Evolutionary conservation across 23 red algal species (phyloP).

Genomic region (Gracilaria gracilis): DNA sequence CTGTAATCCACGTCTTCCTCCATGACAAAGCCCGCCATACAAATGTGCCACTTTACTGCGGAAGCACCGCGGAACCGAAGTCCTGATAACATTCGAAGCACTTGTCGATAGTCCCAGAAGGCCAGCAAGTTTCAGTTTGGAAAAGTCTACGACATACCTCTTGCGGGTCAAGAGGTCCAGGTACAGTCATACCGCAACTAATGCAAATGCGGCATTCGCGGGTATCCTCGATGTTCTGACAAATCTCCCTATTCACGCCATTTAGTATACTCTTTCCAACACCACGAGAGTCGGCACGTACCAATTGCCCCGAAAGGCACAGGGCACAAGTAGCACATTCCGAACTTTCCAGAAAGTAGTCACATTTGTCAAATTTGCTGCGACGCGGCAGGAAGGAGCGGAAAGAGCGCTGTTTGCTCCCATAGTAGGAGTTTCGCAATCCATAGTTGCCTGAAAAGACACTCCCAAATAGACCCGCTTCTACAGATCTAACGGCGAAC

Average conservation of each 20-base stretch:
- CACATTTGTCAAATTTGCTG: neutral
- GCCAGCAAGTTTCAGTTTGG: neutral
- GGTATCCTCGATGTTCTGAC: neutral
- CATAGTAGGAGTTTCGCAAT: neutral
- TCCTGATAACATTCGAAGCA: neutral
- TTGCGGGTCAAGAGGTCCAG: neutral
- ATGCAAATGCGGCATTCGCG: neutral
- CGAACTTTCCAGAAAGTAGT: neutral
- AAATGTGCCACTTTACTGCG: neutral
- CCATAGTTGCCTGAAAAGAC: neutral
- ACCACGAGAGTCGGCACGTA: neutral
- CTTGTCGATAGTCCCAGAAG: neutral
- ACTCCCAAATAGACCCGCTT: neutral
- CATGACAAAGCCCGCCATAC: no score
- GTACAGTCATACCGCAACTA: neutral
- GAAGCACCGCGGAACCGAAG: neutral
- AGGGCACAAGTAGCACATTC: neutral
- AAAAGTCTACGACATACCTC: neutral
- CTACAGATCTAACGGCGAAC: neutral
- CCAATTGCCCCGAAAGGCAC: neutral
- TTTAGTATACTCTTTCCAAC: neutral
- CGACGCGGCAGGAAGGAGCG: neutral
- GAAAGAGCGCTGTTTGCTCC: neutral
- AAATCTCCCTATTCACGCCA: neutral
- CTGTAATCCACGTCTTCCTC: no score